Evolutionary conservation across 2,329 filamentous ascomycete species (phyloP).

Genomic region (Calonectria leucothoes): DNA sequence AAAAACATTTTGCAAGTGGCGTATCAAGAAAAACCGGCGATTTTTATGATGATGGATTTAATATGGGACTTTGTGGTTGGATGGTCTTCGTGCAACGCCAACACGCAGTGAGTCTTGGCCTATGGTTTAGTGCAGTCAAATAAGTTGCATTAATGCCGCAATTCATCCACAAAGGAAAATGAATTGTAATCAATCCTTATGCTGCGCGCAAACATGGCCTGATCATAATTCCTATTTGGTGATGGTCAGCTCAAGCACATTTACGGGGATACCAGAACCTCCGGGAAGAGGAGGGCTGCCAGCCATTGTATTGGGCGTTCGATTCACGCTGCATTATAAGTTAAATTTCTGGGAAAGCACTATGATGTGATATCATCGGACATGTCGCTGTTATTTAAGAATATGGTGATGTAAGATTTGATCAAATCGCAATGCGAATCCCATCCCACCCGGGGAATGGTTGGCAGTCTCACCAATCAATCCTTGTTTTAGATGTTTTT

Average conservation of each 20-base stretch:
- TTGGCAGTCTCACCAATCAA: background rate
- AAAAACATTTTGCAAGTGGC: background rate
- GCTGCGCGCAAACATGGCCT: background rate
- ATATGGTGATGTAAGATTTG: background rate
- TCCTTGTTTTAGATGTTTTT: too few relatives aligned
- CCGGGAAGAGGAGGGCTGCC: background rate
- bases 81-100: background rate
- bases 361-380: too few relatives aligned
- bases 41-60: background rate
- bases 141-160: background rate
- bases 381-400: too few relatives aligned
- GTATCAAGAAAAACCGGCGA: background rate
- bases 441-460: background rate
- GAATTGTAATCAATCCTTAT: background rate
- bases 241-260: background rate
- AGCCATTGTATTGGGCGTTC: background rate
- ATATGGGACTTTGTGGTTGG: background rate
- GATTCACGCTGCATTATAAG: too few relatives aligned
- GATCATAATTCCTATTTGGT: background rate
- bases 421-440: background rate
- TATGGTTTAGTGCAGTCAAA: background rate
- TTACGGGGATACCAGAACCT: background rate
- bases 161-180: too few relatives aligned
- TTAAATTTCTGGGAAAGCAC: too few relatives aligned
- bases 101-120: background rate